Conservation (phyloP, 257 asterid species). For the Scutellaria baicalensis region DNA sequence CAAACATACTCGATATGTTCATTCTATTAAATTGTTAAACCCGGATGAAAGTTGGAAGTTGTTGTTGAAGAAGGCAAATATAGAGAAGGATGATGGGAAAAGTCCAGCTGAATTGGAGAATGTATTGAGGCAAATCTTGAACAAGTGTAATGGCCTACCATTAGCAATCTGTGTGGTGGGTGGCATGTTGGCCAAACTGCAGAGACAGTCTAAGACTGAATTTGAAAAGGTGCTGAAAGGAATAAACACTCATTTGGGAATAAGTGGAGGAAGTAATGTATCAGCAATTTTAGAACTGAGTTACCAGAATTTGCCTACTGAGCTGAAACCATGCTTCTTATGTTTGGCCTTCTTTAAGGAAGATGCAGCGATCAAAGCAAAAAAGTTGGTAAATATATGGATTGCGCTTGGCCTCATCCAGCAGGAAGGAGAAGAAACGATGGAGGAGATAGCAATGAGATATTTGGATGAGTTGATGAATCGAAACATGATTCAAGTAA, state of each 20-base stretch:
- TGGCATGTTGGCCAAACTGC: constrained; percentile 1
- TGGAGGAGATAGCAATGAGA: constrained; percentile 17
- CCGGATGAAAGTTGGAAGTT: constrained; percentile 18
- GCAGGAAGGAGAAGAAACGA: background rate
- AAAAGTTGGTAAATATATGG: constrained; percentile 18
- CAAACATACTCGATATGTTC: background rate
- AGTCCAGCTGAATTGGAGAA: constrained; percentile 3
- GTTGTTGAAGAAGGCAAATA: background rate
- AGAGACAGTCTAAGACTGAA: background rate
- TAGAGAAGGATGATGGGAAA: background rate
- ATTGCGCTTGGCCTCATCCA: constrained; percentile 16
- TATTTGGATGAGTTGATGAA: constrained; percentile 21
- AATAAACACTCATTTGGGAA: background rate
- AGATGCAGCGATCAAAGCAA: constrained; percentile 3
- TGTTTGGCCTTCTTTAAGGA: constrained; percentile 11
- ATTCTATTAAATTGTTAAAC: background rate
- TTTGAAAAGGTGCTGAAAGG: constrained; percentile 18
- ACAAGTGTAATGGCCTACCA: constrained; percentile 12
- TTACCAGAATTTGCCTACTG: constrained; percentile 17
- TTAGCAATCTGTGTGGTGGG: constrained; percentile 14
- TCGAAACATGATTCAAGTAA: constrained; percentile 20
- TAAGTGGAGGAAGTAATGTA: background rate
- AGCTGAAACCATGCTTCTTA: constrained; percentile 17
- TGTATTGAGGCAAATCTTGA: constrained; percentile 11
- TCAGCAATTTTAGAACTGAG: constrained; percentile 7